Evolutionary conservation across 2,329 filamentous ascomycete species (phyloP).

Genomic region (Colletotrichum sp.): DNA sequence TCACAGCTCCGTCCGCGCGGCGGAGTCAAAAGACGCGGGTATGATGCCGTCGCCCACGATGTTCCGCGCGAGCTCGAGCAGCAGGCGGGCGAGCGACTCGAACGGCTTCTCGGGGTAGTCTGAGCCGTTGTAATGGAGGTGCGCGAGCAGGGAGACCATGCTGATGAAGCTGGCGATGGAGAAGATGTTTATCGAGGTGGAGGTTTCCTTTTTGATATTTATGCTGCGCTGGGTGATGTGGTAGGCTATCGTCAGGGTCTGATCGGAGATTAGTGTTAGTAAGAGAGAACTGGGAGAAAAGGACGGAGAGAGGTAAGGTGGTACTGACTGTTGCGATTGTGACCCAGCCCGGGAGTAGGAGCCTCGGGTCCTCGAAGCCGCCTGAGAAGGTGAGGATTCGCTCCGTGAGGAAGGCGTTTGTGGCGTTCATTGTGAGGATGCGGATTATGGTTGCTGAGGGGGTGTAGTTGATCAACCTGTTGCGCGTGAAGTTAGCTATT

Average conservation of each 20-base stretch:
- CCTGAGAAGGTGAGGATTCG: slow-evolving; percentile 74
- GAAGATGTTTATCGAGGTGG: slow-evolving; percentile 78
- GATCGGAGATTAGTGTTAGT: not conserved
- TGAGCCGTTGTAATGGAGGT: slow-evolving; percentile 67
- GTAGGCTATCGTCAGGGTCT: slow-evolving; percentile 77
- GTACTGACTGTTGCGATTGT: slow-evolving; percentile 71
- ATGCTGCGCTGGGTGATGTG: slow-evolving; percentile 80
- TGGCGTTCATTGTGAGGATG: slow-evolving; percentile 74
- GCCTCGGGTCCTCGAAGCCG: slow-evolving; percentile 71
- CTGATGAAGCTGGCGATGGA: slow-evolving; percentile 78
- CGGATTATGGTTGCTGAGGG: slow-evolving; percentile 82
- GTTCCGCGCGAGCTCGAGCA: not conserved
- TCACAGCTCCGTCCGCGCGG: not conserved
- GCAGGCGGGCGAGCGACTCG: slow-evolving; percentile 8
- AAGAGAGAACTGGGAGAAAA: too few relatives aligned
- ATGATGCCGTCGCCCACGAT: not conserved
- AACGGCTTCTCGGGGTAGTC: slow-evolving; percentile 65
- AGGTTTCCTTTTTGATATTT: slow-evolving; percentile 80
- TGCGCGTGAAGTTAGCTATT: not conserved
- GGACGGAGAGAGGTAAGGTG: too few relatives aligned
- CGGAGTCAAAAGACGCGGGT: not conserved
- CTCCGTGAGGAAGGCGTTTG: slow-evolving; percentile 78
- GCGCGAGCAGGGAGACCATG: slow-evolving; percentile 72
- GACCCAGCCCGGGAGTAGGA: slow-evolving; percentile 80
- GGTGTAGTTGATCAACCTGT: slow-evolving; percentile 83